A percentile compares a stretch with the other conserved stretches of the same genome.
These are phyloP conservation scores for Melastoma candidum DNA, from an alignment of 441 rosid species.

Conservation along the genomic window DNA sequence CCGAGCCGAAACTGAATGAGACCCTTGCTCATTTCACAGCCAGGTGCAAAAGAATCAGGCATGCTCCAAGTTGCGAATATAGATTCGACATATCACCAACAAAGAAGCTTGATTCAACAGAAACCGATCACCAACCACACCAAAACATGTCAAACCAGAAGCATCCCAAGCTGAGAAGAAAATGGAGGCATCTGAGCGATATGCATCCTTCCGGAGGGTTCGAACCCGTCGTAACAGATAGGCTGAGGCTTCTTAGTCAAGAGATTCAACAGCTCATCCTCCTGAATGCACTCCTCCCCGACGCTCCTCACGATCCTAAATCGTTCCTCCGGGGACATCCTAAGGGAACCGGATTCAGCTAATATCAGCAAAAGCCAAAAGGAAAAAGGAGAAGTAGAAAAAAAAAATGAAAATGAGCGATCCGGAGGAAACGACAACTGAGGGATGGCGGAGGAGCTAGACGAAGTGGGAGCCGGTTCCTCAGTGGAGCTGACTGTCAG, in stretches of 20 bases:
- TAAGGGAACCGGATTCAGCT: conserved; percentile 10
- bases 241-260: conserved; percentile 63
- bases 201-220: conserved; percentile 91
- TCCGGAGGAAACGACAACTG: conserved; percentile 16
- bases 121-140: background rate
- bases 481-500: conserved; percentile 24
- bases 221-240: conserved; percentile 84
- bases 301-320: conserved; percentile 54
- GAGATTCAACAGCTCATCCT: conserved; percentile 64
- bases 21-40: too few species aligned
- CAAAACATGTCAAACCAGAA: background rate
- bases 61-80: too few species aligned
- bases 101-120: background rate
- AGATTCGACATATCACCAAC: too few species aligned
- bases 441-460: conserved; percentile 10
- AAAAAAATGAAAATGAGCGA: background rate
- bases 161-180: background rate
- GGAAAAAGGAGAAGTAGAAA: background rate
- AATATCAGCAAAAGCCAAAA: background rate
- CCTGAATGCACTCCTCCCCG: conserved; percentile 71
- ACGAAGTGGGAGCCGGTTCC: conserved; percentile 14
- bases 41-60: too few species aligned
- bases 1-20: background rate
- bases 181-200: conserved; percentile 58
- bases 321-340: conserved; percentile 53